Base-by-base conservation (phyloP, 2,329 filamentous ascomycete species). In the Aspergillus pseudoterreus region DNA sequence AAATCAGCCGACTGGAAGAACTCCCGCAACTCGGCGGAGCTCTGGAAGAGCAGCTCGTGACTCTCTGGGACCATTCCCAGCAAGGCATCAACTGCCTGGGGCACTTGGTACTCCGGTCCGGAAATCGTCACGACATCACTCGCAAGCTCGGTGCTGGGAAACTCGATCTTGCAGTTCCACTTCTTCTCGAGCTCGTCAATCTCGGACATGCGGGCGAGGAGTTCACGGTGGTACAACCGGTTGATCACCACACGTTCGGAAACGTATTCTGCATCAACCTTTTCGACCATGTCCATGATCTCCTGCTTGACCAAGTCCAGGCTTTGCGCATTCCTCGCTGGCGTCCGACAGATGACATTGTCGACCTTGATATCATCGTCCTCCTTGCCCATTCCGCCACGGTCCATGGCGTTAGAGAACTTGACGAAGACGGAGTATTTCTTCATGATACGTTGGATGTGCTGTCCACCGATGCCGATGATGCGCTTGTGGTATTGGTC, bases 381-480 rank as follows among this genome's bases (percentile, higher is more conserved):
- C 67, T 97, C 92, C 60, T 95, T 92, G 58, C 91, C 90, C 71
- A 95, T 87, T 33, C 92, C 87, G 57, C 90, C 94, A 67, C 94
- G 87, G 68, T 99, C 94, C 92, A 97, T 97, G 14, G 94, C 94
- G 63, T 99, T 99, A 58, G 91, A 96, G 67, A 99, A 99, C 70
- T 99, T 99, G 76, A 99, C 94, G 64, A 99, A 99, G 61, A 99
- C 94, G 0, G 94, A 97, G 74, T 99, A 95, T 75, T 97, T 97
- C 79, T 99, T 97, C 94, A 99, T 99, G 76, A 99, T 97, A 50
- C 92, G 90, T 72, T 99, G 94, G 61, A 99, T 99, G 67, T 99
- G 94, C 70, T 97, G 92, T 9, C 94, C 94, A 55, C 94, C 94
- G 63, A 99, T 97, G 47, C 94, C 94, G 57, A 99, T 99, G 66